Percentiles rank a stretch among this genome's conserved stretches.
These are phyloP conservation scores for Fusarium devonianum DNA, from an alignment of 2,329 filamentous ascomycete species.

Conservation along the genomic window DNA sequence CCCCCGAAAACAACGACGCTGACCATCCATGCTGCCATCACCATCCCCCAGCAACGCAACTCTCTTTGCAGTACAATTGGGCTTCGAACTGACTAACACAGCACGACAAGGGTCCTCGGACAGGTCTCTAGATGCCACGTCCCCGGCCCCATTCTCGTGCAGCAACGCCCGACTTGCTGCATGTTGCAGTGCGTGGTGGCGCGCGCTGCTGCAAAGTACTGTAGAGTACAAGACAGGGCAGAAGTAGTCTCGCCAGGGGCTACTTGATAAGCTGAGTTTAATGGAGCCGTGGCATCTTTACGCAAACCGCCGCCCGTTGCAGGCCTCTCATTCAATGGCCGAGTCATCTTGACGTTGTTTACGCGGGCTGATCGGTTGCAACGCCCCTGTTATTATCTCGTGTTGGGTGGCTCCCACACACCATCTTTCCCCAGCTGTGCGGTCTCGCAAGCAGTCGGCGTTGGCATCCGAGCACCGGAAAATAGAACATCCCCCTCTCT, in stretches of 20 bases:
- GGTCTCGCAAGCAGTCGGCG: too few species aligned
- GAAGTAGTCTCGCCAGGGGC: background rate
- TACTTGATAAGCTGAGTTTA: slow-evolving; percentile 18
- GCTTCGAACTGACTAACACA: slow-evolving; percentile 9
- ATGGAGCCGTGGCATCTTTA: background rate
- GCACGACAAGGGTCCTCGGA: slow-evolving; percentile 10
- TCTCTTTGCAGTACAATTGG: slow-evolving; percentile 4
- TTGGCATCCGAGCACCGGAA: too few species aligned
- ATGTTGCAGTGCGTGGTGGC: too few species aligned
- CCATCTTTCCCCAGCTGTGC: slow-evolving; percentile 33
- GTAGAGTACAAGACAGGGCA: slow-evolving; percentile 8
- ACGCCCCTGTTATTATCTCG: slow-evolving; percentile 39
- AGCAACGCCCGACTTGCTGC: slow-evolving; percentile 17
- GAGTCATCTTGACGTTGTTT: slow-evolving; percentile 31
- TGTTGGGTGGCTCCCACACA: slow-evolving; percentile 46
- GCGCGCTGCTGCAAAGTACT: too few species aligned
- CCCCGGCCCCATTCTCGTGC: slow-evolving; percentile 23
- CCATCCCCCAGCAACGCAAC: background rate
- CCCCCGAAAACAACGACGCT: background rate
- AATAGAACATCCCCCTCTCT: too few species aligned
- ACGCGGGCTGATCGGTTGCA: slow-evolving; percentile 16
- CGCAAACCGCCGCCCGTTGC: slow-evolving; percentile 10
- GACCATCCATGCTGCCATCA: slow-evolving; percentile 12
- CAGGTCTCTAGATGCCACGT: slow-evolving; percentile 29
- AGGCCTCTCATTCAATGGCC: slow-evolving; percentile 4